Percentiles rank a stretch among this genome's conserved stretches.
Evolutionary conservation across 2,329 filamentous ascomycete genomes (phyloP).

Genomic region (Raffaelea ambrosiae): DNA sequence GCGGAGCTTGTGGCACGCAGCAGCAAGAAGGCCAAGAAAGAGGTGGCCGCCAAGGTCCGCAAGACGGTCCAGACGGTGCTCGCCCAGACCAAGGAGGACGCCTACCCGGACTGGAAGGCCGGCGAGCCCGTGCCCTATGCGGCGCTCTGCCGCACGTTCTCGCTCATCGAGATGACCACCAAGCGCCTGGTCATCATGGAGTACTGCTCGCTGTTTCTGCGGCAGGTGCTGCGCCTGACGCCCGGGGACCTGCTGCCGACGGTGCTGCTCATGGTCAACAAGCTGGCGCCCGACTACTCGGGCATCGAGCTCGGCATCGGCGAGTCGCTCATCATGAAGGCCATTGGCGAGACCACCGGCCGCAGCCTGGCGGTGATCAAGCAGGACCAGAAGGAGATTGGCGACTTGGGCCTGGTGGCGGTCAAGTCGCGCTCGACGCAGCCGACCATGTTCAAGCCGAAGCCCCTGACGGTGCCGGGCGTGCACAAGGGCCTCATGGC

Average conservation of each 20-base stretch:
- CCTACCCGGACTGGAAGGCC: conserved; percentile 91
- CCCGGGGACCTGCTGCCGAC: conserved; percentile 82
- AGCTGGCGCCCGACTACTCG: conserved; percentile 91
- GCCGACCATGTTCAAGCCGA: conserved; percentile 97
- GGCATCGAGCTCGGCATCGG: conserved; percentile 98
- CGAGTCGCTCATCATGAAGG: conserved; percentile 97
- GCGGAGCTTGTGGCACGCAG: conserved; percentile 16
- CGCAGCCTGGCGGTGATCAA: conserved; percentile 85
- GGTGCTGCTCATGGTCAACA: conserved; percentile 94
- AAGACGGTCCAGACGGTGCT: conserved; percentile 80
- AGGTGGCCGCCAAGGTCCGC: conserved; percentile 63
- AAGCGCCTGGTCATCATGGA: conserved; percentile 84
- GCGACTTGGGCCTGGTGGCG: conserved; percentile 87
- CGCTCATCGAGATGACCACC: conserved; percentile 86
- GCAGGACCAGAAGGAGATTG: conserved; percentile 90
- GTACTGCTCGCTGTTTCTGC: conserved; percentile 82
- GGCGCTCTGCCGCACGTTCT: conserved; percentile 89
- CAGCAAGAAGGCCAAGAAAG: conserved; percentile 51
- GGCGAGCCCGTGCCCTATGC: conserved; percentile 89
- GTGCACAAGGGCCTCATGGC: conserved; percentile 83
- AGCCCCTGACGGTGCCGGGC: conserved; percentile 74
- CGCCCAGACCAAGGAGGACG: conserved; percentile 64
- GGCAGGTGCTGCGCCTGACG: conserved; percentile 87
- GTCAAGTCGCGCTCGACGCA: conserved; percentile 94
- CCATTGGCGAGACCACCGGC: conserved; percentile 89